Evolutionary conservation across 495 filamentous ascomycete genomes (phyloP).

Genomic region (Recurvomyces mirabilis): DNA sequence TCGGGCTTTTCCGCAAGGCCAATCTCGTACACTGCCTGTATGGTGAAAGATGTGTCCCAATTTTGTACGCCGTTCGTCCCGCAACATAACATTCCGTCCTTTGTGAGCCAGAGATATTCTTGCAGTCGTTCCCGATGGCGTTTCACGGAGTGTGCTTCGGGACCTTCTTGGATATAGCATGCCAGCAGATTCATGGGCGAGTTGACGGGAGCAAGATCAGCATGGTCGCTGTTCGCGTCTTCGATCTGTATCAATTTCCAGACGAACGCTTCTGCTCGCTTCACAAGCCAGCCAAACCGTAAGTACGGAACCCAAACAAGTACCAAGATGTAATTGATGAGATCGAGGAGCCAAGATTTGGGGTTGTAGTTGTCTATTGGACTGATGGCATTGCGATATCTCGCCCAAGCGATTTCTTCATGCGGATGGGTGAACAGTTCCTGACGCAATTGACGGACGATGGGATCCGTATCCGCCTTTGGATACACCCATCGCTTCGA

Average conservation of each 20-base stretch:
- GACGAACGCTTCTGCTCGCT: constrained; percentile 62
- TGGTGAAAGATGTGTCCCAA: constrained; percentile 88
- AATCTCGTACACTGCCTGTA: constrained; percentile 68
- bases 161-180: constrained; percentile 75
- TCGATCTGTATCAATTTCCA: constrained; percentile 74
- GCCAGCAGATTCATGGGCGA: constrained; percentile 74
- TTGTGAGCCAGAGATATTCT: constrained; percentile 86
- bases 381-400: constrained; percentile 73
- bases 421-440: constrained; percentile 79
- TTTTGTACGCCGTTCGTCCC: constrained; percentile 94
- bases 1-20: constrained; percentile 66
- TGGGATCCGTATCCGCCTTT: constrained; percentile 41
- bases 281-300: constrained; percentile 43
- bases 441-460: constrained; percentile 61
- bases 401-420: constrained; percentile 61
- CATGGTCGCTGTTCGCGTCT: constrained; percentile 80
- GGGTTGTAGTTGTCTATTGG: constrained; percentile 82
- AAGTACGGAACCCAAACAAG: constrained; percentile 69
- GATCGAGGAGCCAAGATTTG: constrained; percentile 70
- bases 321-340: constrained; percentile 62
- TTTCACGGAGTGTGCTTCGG: constrained; percentile 60
- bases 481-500: constrained; percentile 58
- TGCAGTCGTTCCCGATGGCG: constrained; percentile 68
- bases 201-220: constrained; percentile 80
- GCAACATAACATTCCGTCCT: constrained; percentile 87